Conservation (phyloP, 331 rosid species). For the Malus hybrid region DNA sequence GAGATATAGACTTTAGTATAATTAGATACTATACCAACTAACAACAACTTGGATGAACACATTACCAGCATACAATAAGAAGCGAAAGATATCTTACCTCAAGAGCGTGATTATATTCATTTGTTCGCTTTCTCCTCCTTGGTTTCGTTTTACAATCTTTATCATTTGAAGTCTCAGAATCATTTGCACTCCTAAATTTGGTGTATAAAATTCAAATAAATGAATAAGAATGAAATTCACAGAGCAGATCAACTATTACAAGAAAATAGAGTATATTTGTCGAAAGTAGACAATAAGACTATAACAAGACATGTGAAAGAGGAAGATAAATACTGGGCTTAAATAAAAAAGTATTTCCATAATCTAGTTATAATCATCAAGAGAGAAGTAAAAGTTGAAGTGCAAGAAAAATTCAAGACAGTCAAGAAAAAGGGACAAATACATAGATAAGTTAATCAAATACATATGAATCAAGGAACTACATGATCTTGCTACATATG, state of each 20-base stretch:
- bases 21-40: not conserved
- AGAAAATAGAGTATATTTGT: not conserved
- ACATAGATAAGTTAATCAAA: not conserved
- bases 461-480: not conserved
- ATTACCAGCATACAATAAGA: slow-evolving; percentile 5
- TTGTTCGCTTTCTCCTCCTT: slow-evolving; percentile 22
- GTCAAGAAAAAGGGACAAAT: not conserved
- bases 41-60: not conserved
- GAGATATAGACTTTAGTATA: not conserved
- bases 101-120: slow-evolving; percentile 8
- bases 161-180: slow-evolving; percentile 1
- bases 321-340: not conserved
- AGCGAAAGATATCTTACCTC: slow-evolving; percentile 22
- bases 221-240: not conserved
- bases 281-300: not conserved
- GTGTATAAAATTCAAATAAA: not conserved
- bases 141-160: slow-evolving; percentile 7
- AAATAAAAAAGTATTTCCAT: not conserved
- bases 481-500: not conserved
- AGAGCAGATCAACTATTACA: not conserved
- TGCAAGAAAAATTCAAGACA: not conserved
- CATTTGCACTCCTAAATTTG: slow-evolving; percentile 18
- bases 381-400: not conserved
- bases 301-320: not conserved
- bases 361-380: not conserved